Evolutionary conservation across 148 eudicot species (phyloP), one percentile per base, ranked within the genome.

Genomic region (Fagopyrum esculentum): DNA sequence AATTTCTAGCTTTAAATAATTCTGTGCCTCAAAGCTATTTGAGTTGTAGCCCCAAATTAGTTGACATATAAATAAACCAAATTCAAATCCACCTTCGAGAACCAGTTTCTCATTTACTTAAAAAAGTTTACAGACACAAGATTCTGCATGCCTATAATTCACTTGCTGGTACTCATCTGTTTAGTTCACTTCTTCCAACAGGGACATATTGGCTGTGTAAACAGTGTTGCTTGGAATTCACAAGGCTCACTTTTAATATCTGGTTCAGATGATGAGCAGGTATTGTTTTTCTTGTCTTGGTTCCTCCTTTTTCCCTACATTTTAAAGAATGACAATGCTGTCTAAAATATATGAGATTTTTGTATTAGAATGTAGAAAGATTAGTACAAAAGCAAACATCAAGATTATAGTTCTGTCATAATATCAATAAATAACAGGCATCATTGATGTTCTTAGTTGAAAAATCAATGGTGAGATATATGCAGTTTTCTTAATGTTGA

Each of bases 141-240:
- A n/a, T 56, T 56, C 61, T 51, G 15, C 1, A 56, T 56, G 2
- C 7, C 69, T 63, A 16, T 29, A 63, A 11, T 63, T 29, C 16
- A 9, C 45, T 63, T 63, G 69, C 15, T 63, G 40, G 8, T 30
- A 43, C 47, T 46, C 30, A 35, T 66, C 44, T 63, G 35, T 60
- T 10, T 4, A 43, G 12, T 35, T 66, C 43, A 35, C 71, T 66
- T 66, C 19, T 66, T 66, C 13, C 71, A 43, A 66, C 87, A 95
- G 99, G 99, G 94, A 82, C 99, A 95, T 78, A 76, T 52, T 69
- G 94, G 99, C 61, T 95, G 99, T 80, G 96, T 95, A 19, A 95
- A 95, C 85, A 79, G 92, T 75, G 83, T 95, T 48, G 89, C 97
- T 74, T 95, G 99, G 99, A 95, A 92, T 78, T 89, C 99, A 60